Base-by-base conservation (phyloP, 192 early-diverging fungal genomes). In the Backusella australiensis region DNA sequence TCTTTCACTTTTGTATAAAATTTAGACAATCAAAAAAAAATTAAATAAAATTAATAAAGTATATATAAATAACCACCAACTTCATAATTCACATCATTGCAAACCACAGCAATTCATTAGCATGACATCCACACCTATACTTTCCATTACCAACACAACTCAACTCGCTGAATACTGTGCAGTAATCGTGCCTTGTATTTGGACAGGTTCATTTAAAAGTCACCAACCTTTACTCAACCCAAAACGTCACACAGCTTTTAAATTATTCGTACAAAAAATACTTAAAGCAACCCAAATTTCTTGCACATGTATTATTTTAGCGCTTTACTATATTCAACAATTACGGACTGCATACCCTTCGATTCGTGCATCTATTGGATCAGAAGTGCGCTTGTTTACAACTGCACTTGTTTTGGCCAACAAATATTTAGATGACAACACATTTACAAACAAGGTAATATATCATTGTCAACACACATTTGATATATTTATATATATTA, bases 381-480 rank as follows among this genome's bases (percentile, higher is more conserved):
- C 90, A 65, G 95, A 97, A 75, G 94, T 92, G 71, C 84, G 94
- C 19, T 78, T 96, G 52, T 93, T 97, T 78, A 92, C 94, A 8
- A 93, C 92, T n/a, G 90, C 94, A 39, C 85, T 97, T 39, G 93
- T 95, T 86, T 86, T 95, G 4, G 91, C 93, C 69, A 95, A 93
- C 85, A 97, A 97, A 77, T 91, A 89, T 76, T 84, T 95, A 34
- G 90, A 94, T 77, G 96, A 97, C 82, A 96, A 96, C 80, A 96
- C 94, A 63, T 97, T 94, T 76, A 91, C 96, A 14, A 95, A 94
- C 79, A 89, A 92, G 78, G 77, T 78, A 74, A 79, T 29, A 36
- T 56, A 34, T 38, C 17, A 68, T 34, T 32, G 34, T 34, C 42
- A 76, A 69, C 41, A 69, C n/a, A 44, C 9, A 53, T 26, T 41